These are phyloP conservation scores for Calocybe gambosa DNA, from an alignment of 1,284 basidiomycete genomes.

Conservation along the genomic window DNA sequence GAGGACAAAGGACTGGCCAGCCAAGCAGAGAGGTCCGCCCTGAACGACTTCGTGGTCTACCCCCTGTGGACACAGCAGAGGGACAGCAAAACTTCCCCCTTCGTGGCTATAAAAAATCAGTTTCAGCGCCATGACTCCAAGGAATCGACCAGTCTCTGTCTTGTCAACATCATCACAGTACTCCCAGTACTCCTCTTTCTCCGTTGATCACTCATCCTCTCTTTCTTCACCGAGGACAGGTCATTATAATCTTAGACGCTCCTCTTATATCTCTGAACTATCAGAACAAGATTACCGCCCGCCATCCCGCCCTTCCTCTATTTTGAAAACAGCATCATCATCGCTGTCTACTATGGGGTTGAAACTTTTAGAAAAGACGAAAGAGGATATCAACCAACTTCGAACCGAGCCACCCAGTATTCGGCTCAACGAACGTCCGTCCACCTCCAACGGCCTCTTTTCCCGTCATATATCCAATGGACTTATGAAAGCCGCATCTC, in stretches of 20 bases:
- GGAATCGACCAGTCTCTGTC: conserved; percentile 13
- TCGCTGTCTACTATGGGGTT: conserved; percentile 27
- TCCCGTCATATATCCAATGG: conserved; percentile 15
- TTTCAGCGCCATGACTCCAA: conserved; percentile 10
- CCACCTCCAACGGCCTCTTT: conserved; percentile 16
- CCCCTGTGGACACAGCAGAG: background rate
- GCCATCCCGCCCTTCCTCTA: conserved; percentile 13
- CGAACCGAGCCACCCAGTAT: conserved; percentile 5
- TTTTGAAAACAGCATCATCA: conserved; percentile 17
- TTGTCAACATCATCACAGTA: conserved; percentile 10
- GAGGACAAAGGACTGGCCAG: background rate
- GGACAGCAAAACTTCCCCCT: background rate
- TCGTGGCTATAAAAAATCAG: conserved; percentile 14
- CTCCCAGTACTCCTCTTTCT: conserved; percentile 6
- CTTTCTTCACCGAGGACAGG: conserved; percentile 14
- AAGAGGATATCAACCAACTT: conserved; percentile 16
- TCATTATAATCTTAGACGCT: conserved; percentile 19
- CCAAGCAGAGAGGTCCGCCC: background rate
- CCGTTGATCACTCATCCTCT: conserved; percentile 11
- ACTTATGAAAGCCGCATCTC: conserved; percentile 22
- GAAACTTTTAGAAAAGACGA: conserved; percentile 21
- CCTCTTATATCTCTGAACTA: conserved; percentile 17
- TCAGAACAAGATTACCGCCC: conserved; percentile 7
- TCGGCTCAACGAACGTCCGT: conserved; percentile 12
- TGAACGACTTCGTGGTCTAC: background rate